phyloP scores from a whole-genome alignment of 75 land plant genomes.

The Pinus taeda region DNA sequence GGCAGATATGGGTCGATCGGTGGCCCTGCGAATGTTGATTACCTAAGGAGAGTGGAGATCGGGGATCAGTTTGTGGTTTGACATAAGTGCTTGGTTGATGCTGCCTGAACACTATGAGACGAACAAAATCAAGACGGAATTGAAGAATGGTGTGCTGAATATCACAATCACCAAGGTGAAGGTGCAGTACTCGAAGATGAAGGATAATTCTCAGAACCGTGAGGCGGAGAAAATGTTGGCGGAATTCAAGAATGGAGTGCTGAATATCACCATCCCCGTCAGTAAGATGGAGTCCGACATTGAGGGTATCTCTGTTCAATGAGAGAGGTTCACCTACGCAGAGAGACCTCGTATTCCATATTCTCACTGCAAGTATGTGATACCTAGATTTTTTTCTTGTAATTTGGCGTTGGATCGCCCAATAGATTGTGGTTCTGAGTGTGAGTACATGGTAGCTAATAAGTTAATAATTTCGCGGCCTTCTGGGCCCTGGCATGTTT shows the following conservation, averaged over 20 bases:
- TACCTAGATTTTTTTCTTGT: too few relatives aligned
- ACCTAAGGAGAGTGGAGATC: too few relatives aligned
- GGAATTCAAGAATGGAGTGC: constrained; percentile 80
- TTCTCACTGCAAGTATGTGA: too few relatives aligned
- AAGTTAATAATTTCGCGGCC: too few relatives aligned
- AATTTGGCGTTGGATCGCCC: too few relatives aligned
- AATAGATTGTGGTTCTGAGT: too few relatives aligned
- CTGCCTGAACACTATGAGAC: constrained; percentile 65
- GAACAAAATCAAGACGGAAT: constrained; percentile 69
- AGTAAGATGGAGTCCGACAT: constrained; percentile 51
- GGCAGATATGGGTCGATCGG: too few relatives aligned
- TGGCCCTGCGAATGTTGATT: too few relatives aligned
- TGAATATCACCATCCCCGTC: constrained; percentile 61
- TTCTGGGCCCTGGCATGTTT: too few relatives aligned
- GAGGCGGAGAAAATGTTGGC: constrained; percentile 66
- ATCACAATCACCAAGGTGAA: constrained; percentile 61
- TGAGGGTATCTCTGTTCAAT: constrained; percentile 39
- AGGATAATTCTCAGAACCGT: constrained; percentile 69
- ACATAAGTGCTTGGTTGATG: constrained; percentile 44
- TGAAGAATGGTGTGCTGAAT: constrained; percentile 73
- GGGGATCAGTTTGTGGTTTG: too few relatives aligned
- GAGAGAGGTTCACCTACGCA: not conserved
- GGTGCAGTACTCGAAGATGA: constrained; percentile 45
- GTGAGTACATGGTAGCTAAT: too few relatives aligned
- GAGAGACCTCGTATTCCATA: too few relatives aligned